A percentile compares a stretch with the other conserved stretches of the same genome.
These are phyloP conservation scores for Eragrostis nindensis DNA, from an alignment of 176 grass and related monocot species.

Conservation along the genomic window DNA sequence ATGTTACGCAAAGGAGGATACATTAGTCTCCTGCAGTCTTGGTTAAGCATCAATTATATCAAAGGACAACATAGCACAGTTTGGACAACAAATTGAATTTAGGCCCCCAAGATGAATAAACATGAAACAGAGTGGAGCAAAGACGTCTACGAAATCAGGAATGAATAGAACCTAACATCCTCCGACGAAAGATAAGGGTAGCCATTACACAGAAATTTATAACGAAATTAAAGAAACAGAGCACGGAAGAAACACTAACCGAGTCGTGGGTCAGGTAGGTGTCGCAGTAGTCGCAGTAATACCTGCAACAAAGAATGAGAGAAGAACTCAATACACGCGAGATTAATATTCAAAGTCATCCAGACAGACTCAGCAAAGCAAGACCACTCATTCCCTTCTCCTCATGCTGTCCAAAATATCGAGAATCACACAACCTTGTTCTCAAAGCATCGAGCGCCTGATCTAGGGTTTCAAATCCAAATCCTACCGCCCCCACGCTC, in stretches of 20 bases:
- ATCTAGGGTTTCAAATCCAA: slow-evolving; percentile 45
- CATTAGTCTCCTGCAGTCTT: neutral
- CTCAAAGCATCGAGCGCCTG: neutral
- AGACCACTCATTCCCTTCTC: neutral
- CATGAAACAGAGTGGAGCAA: neutral
- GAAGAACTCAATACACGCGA: neutral
- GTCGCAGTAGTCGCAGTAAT: slow-evolving; percentile 97
- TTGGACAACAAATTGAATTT: slow-evolving; percentile 2
- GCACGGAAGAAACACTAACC: slow-evolving; percentile 42
- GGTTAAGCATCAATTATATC: neutral
- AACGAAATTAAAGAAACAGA: neutral
- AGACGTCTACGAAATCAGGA: neutral
- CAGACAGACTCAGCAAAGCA: slow-evolving; percentile 1
- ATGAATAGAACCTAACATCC: neutral
- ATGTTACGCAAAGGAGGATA: neutral
- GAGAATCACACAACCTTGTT: neutral
- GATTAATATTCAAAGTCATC: neutral
- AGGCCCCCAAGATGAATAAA: neutral
- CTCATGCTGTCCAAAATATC: no score
- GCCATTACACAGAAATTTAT: neutral
- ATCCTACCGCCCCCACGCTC: neutral
- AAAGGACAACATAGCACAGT: neutral
- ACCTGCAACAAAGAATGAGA: slow-evolving; percentile 58
- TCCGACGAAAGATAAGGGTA: neutral
- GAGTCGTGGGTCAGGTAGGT: slow-evolving; percentile 98